Evolutionary conservation across 2,329 filamentous ascomycete genomes (phyloP), one percentile per base, ranked within the genome.

Genomic region (Fusarium bulbicola): DNA sequence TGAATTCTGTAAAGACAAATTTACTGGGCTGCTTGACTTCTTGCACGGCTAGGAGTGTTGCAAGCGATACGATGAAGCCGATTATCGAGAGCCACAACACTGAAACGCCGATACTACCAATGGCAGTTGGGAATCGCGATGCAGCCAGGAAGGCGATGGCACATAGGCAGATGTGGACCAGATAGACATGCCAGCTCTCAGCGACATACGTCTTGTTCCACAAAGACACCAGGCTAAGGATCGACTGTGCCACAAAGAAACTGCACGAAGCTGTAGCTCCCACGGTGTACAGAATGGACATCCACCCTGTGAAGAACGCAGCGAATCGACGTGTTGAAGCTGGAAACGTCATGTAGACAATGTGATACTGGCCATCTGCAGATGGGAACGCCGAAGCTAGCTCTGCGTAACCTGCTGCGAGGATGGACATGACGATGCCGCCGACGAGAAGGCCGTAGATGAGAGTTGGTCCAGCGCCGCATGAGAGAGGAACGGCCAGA

Each of bases 11-110:
- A 18, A 49, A 49, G 7, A 32, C 46, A 0, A 49, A 49, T 6
- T 24, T 24, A 0, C 46, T 32, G 5, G 21, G 46, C 28, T 49
- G 46, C 20, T 49, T 49, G 1, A 49, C 28, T 24, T 49, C 46
- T n/a, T 24, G 46, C 0, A 49, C 46, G 0, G 21, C 28, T 0
- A 49, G 0, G 0, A 49, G 46, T 0, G 46, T 49, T n/a, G 28
- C 28, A 4, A 49, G 21, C 15, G 46, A 32, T 10, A 28, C 46
- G 2, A 49, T 32, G 21, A 49, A 49, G 30, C 28, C 46, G 15
- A 49, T n/a, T 0, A 49, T 32, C 1, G 46, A 49, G 0, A 49
- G 14, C 21, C 28, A 32, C 0, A 49, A 32, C 3, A 49, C 21
- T 18, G 46, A 32, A 0, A 49, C 28, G 3, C 28, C 46, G 11